Evolutionary conservation across 2,329 filamentous ascomycete species (phyloP).

Genomic region (Monilinia polystroma): DNA sequence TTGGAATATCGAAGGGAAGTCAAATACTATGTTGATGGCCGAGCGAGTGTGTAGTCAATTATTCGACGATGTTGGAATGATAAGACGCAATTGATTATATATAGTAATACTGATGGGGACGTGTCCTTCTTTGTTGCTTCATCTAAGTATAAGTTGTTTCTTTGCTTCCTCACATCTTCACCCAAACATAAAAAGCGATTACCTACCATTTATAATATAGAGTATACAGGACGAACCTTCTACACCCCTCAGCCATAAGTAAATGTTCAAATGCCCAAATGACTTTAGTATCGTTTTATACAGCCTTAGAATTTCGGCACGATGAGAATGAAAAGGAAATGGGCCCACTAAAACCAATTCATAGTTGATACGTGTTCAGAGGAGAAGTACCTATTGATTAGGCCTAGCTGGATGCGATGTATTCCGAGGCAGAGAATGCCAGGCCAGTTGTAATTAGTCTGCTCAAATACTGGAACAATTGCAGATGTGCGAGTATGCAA

Average conservation of each 20-base stretch:
- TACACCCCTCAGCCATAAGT: background rate
- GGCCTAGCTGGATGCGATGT: slow-evolving; percentile 1
- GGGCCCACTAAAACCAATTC: background rate
- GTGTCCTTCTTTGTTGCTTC: background rate
- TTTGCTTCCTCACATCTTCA: too few species aligned
- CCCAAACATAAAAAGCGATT: background rate
- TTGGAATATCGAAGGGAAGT: background rate
- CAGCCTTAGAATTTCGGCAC: background rate
- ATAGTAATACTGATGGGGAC: background rate
- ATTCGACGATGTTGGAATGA: background rate
- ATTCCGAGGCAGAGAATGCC: background rate
- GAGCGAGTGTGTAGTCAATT: background rate
- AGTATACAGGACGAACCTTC: background rate
- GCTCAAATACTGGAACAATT: background rate
- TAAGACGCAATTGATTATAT: background rate
- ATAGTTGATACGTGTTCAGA: background rate
- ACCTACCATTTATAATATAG: background rate
- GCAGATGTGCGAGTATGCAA: background rate
- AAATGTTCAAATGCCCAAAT: background rate
- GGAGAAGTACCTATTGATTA: background rate
- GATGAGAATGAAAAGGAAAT: background rate
- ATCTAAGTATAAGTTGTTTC: background rate
- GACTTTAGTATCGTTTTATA: background rate
- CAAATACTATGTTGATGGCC: slow-evolving; percentile 1
- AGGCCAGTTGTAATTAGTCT: background rate